Conservation (phyloP, 306 rosid species). For the Pyrus pyrifolia region DNA sequence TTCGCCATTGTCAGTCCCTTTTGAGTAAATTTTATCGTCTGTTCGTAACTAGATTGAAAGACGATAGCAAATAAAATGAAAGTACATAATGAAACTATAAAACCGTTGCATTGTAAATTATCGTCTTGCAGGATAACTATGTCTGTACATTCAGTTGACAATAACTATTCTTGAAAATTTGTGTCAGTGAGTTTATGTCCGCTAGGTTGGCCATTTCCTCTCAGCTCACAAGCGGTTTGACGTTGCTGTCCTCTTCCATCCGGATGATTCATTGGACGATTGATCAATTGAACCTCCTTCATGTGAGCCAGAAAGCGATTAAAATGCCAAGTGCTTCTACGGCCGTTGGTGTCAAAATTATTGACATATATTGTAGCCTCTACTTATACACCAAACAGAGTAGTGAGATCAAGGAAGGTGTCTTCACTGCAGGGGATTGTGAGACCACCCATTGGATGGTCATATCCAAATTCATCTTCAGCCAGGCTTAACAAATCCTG, state of each 20-base stretch:
- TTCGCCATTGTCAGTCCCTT: background rate
- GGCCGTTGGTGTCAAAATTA: no score
- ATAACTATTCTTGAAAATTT: background rate
- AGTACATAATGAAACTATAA: background rate
- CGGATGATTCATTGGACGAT: no score
- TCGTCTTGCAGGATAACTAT: background rate
- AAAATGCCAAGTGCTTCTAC: no score
- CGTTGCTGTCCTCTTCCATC: no score
- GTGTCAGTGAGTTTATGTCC: no score
- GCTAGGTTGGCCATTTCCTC: no score
- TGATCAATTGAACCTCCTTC: no score
- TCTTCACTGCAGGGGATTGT: conserved; percentile 43
- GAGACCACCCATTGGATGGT: conserved; percentile 44
- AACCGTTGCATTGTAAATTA: background rate
- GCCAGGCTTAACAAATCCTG: conserved; percentile 25
- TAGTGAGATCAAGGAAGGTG: conserved; percentile 20
- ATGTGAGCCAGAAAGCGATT: no score
- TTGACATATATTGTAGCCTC: no score
- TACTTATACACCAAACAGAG: background rate
- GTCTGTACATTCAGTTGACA: background rate
- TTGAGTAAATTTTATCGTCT: no score
- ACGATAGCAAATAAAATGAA: background rate
- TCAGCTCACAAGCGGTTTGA: no score
- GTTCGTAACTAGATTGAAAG: no score
- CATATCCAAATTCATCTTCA: conserved; percentile 40